Conservation (phyloP, 192 early-diverging fungal genomes). For the Helicostylum pulchrum region DNA sequence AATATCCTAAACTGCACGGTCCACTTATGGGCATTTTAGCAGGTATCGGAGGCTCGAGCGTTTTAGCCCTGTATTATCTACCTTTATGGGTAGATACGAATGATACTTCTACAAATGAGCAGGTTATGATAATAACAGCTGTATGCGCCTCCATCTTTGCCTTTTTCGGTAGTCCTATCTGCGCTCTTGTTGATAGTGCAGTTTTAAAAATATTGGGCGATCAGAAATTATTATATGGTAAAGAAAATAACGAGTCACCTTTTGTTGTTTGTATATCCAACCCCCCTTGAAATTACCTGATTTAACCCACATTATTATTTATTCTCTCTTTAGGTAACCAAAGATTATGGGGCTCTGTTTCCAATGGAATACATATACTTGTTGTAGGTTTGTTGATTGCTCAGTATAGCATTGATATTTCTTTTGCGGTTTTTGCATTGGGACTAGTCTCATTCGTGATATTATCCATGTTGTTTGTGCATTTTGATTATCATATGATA, state of each 20-base stretch:
- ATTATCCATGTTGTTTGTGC: conserved; percentile 8
- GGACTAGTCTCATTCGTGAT: neutral
- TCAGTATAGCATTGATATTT: conserved; percentile 12
- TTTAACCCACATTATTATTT: neutral
- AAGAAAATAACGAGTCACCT: neutral
- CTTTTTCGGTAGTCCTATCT: conserved; percentile 32
- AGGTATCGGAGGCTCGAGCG: conserved; percentile 19
- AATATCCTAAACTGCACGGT: conserved; percentile 28
- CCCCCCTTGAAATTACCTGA: no score
- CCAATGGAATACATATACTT: conserved; percentile 27
- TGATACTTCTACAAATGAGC: neutral
- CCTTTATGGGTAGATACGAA: neutral
- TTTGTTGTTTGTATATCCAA: neutral
- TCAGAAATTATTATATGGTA: conserved; percentile 42
- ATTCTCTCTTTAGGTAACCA: conserved; percentile 23
- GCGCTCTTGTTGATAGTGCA: conserved; percentile 36
- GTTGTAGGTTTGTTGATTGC: conserved; percentile 21
- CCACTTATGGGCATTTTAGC: conserved; percentile 21
- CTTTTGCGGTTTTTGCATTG: conserved; percentile 31
- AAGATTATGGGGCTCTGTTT: conserved; percentile 33
- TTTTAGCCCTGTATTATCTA: conserved; percentile 27
- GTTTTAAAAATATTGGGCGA: conserved; percentile 40
- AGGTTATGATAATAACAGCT: conserved; percentile 15
- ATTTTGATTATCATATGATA: conserved; percentile 10
- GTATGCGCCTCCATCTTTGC: conserved; percentile 27